Evolutionary conservation across 2,329 filamentous ascomycete species (phyloP), one percentile per base, ranked within the genome.

Genomic region (Diaporthe vexans): DNA sequence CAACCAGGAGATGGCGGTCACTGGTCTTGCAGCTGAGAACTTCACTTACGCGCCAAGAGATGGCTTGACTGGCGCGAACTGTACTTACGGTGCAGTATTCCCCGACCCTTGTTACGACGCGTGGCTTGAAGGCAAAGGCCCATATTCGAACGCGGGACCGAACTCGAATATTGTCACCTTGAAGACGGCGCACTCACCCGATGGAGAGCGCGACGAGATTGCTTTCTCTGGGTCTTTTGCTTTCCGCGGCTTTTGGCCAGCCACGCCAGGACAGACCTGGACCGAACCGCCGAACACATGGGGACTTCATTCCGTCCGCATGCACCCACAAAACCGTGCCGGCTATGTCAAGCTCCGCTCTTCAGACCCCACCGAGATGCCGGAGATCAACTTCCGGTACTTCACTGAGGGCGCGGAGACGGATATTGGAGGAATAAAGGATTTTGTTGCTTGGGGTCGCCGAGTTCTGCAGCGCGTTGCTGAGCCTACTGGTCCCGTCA

Each of bases 301-400:
- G 61, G 61, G 61, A 7, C 46, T 65, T 2, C 81, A 82, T 3
- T 76, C 77, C 10, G 80, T 83, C 11, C 76, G 80, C 77, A 21
- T 78, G 77, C 75, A 75, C 76, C 58, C 76, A 8, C 84, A 84
- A 9, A 94, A 94, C 57, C 85, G 87, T 61, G 87, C 87, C 11
- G 92, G 93, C 24, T 91, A 86, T 0, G 91, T 94, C 19, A 88
- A 84, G 3, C 85, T 94, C 1, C 85, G 84, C 26, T 92, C 90
- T 0, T 84, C 88, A 0, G 87, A 93, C 78, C 91, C 92, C 0
- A 87, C 87, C 0, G 92, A 93, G 70, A 87, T 88, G 26, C 92
- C 92, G 0, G 81, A 88, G 52, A 92, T 92, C 79, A 86, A 88
- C 79, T 91, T 91, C 83, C 90, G 90, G 79, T 90, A 87, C 79